phyloP scores from a whole-genome alignment of 1,139 yeast genomes.

The Candida sanyaensis region DNA sequence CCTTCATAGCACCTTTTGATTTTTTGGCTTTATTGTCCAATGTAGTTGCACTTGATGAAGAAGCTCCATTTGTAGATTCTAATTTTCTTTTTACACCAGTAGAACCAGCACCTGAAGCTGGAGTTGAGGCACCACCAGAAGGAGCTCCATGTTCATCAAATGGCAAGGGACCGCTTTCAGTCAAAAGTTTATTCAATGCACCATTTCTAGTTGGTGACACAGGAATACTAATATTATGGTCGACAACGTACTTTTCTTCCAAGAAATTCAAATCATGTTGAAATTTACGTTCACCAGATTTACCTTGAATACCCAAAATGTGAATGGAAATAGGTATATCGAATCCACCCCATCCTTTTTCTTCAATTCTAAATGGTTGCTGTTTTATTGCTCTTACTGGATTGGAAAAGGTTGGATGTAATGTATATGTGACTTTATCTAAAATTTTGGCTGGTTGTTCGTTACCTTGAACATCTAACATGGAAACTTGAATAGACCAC shows the following conservation, averaged over 20 bases:
- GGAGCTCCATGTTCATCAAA: constrained; percentile 28
- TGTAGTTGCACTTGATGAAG: constrained; percentile 20
- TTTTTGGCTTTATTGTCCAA: constrained; percentile 57
- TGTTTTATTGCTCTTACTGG: constrained; percentile 81
- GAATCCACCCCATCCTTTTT: constrained; percentile 99
- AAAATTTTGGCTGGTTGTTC: constrained; percentile 86
- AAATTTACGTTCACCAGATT: constrained; percentile 83
- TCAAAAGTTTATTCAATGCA: constrained; percentile 64
- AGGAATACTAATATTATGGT: constrained; percentile 77
- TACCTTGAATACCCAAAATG: constrained; percentile 64
- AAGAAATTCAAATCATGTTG: constrained; percentile 88
- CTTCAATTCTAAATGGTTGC: constrained; percentile 88
- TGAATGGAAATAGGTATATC: constrained; percentile 82
- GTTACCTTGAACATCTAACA: constrained; percentile 78
- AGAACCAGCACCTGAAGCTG: constrained; percentile 7
- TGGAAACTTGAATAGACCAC: constrained; percentile 79
- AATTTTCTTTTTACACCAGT: constrained; percentile 13
- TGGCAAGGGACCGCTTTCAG: constrained; percentile 83
- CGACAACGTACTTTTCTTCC: constrained; percentile 73
- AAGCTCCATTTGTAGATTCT: constrained; percentile 18
- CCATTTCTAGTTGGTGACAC: constrained; percentile 62
- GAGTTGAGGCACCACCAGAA: constrained; percentile 1
- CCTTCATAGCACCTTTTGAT: constrained; percentile 64
- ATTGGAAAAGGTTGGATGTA: constrained; percentile 93
- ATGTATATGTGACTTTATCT: constrained; percentile 88